Conservation (phyloP, 805 yeast species). For the Candida tallmaniae region DNA sequence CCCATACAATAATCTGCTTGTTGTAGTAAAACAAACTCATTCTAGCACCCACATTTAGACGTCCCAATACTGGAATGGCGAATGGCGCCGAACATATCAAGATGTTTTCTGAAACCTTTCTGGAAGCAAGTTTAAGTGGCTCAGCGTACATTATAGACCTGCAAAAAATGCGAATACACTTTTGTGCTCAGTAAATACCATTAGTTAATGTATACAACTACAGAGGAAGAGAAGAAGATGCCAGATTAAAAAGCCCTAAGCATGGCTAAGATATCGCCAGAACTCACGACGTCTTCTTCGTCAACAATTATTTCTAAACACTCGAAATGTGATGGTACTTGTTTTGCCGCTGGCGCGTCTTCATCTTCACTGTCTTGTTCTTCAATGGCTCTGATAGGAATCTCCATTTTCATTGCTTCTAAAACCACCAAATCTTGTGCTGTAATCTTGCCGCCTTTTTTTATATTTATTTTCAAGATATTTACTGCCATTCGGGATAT, state of each 20-base stretch:
- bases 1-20: constrained; percentile 41
- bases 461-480: constrained; percentile 23
- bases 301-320: constrained; percentile 21
- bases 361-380: constrained; percentile 14
- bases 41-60: constrained; percentile 35
- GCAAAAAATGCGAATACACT: no score
- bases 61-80: constrained; percentile 16
- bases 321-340: constrained; percentile 10
- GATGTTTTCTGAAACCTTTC: constrained; percentile 27
- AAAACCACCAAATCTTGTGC: constrained; percentile 19
- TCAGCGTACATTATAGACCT: constrained; percentile 6
- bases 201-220: no score
- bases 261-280: constrained; percentile 19
- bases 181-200: no score
- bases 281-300: constrained; percentile 27
- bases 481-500: constrained; percentile 28
- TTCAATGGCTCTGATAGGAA: constrained; percentile 19
- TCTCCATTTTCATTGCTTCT: constrained; percentile 36
- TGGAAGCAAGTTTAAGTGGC: constrained; percentile 21
- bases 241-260: constrained; percentile 7
- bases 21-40: constrained; percentile 34
- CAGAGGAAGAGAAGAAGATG: no score
- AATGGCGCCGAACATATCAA: constrained; percentile 31
- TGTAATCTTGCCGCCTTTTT: constrained; percentile 17
- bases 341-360: constrained; percentile 4